These are phyloP conservation scores for Phytophthora syringae DNA, from an alignment of 352 stramenopile species.

Conservation along the genomic window DNA sequence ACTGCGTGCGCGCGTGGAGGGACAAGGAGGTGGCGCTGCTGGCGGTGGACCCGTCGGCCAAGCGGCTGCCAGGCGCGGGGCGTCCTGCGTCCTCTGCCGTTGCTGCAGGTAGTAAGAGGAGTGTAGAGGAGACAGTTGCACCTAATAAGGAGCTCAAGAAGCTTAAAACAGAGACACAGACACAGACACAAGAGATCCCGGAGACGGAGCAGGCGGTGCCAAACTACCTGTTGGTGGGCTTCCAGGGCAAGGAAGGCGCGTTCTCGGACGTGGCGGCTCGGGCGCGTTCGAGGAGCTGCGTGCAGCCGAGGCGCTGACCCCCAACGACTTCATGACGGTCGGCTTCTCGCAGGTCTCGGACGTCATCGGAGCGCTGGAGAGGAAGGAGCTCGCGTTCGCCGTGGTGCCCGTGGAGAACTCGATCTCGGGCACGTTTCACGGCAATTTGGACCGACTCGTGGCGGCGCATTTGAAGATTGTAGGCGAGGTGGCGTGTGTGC, in stretches of 20 bases:
- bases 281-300: conserved; percentile 66
- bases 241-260: conserved; percentile 75
- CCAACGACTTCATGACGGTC: conserved; percentile 65
- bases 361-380: conserved; percentile 64
- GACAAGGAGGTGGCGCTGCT: conserved; percentile 68
- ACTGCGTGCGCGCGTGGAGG: conserved; percentile 73
- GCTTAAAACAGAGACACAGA: conserved; percentile 4
- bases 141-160: conserved; percentile 1
- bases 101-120: conserved; percentile 8
- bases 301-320: conserved; percentile 44
- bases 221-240: conserved; percentile 66
- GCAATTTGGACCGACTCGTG: conserved; percentile 71
- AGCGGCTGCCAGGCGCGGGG: conserved; percentile 62
- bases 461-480: conserved; percentile 74
- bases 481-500: conserved; percentile 69
- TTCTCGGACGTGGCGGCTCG: conserved; percentile 75
- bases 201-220: not conserved
- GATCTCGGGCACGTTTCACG: conserved; percentile 77
- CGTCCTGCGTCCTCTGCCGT: conserved; percentile 3
- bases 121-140: not conserved
- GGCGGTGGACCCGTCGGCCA: conserved; percentile 59
- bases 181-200: not conserved
- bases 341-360: conserved; percentile 61
- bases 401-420: conserved; percentile 80
- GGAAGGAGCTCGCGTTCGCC: conserved; percentile 62